These are phyloP conservation scores for Ramaria sp. DNA, from an alignment of 768 basidiomycete species.

Conservation along the genomic window DNA sequence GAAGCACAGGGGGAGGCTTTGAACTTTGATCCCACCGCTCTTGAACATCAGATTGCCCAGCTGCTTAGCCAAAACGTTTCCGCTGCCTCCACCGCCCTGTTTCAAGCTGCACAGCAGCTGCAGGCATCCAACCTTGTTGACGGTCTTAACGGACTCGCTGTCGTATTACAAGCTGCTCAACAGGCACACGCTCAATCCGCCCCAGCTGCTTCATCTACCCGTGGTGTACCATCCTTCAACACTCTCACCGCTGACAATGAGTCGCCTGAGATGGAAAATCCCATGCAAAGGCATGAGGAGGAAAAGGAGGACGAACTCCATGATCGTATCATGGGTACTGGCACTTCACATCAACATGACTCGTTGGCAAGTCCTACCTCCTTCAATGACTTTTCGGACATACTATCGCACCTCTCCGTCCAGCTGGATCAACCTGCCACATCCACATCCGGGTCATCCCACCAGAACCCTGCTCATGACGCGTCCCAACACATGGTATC, in stretches of 20 bases:
- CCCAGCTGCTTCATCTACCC: conserved; percentile 40
- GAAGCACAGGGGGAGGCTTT: conserved; percentile 17
- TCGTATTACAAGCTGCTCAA: conserved; percentile 61
- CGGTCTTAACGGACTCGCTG: conserved; percentile 57
- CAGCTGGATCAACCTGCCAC: conserved; percentile 52
- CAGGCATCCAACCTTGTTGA: conserved; percentile 33
- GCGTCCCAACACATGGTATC: conserved; percentile 1
- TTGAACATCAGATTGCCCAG: conserved; percentile 68
- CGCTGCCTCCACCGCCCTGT: conserved; percentile 51
- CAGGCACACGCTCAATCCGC: conserved; percentile 38
- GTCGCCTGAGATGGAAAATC: conserved; percentile 2
- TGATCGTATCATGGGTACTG: conserved; percentile 23
- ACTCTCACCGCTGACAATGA: conserved; percentile 50
- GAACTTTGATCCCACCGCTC: conserved; percentile 34
- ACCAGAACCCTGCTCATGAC: conserved; percentile 28
- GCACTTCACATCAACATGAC: conserved; percentile 42
- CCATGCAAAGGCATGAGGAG: conserved; percentile 26
- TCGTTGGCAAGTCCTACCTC: conserved; percentile 1
- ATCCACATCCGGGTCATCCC: conserved; percentile 37
- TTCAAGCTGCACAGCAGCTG: conserved; percentile 57
- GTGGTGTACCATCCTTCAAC: conserved; percentile 69
- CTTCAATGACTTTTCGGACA: conserved; percentile 66
- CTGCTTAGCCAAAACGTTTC: conserved; percentile 68
- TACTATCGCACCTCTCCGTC: conserved; percentile 59
- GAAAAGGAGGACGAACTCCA: conserved; percentile 23